Base-by-base conservation (phyloP, 2,329 filamentous ascomycete genomes). In the Aspergillus niger region DNA sequence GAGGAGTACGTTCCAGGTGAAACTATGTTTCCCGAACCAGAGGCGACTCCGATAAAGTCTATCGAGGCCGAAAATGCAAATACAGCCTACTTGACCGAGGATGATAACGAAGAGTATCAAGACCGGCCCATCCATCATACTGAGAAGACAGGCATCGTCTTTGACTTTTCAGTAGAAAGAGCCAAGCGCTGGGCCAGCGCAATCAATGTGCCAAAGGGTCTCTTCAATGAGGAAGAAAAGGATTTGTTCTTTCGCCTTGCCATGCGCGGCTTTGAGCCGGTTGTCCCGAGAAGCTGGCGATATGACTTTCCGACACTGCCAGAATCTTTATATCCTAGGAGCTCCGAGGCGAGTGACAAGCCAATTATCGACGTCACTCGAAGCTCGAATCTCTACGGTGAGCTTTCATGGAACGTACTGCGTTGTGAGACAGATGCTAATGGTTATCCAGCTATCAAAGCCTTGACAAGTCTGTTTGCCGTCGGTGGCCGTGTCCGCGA, bases 261-360 rank as follows among this genome's bases (percentile, higher is more conserved):
- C 5, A 79, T 82, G 74, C 82, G 85, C 44, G 85, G 85, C 15
- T 82, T 81, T 55, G 84, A 86, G 71, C 81, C 85, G 8, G 70
- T 87, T 1, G 69, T 87, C 11, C 83, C 83, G 1, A 69, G 72
- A 11, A 74, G 75, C 61, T 86, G 84, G 83, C 74, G 77, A 48
- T 70, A 79, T 53, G 84, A 86, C 63, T 86, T 86, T 63, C 72
- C 74, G 8, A 84, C 81, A 15, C 69, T 87, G 13, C 85, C 85
- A 2, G 76, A 80, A 8, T 75, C 77, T 8, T 70, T 87, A 1
- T 87, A 87, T 71, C 78, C 80, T 8, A 24, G 24, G 8, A 36
- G 63, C 8, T 56, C 51, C 1, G 65, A 71, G 2, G 71, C 75
- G 10, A 64, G 75, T 17, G 72, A 77, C 44, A 72, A 76, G 20